phyloP scores from a whole-genome alignment of 768 basidiomycete genomes.

The Amylocystis lapponica region DNA sequence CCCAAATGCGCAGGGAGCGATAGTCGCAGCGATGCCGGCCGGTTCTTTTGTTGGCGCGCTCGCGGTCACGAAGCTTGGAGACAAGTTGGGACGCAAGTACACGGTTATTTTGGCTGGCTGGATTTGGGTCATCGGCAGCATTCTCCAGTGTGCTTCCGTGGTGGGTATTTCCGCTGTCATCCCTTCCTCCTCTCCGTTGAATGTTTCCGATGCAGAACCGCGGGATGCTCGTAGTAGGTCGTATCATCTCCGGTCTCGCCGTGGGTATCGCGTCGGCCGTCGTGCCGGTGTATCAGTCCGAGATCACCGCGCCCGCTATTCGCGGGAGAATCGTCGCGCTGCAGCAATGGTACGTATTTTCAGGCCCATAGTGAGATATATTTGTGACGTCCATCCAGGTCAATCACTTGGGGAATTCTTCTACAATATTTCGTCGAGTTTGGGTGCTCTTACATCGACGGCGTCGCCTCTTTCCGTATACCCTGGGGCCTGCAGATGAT shows the following conservation, averaged over 20 bases:
- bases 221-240: constrained; percentile 57
- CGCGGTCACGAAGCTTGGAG: constrained; percentile 56
- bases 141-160: constrained; percentile 60
- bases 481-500: constrained; percentile 80
- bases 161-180: constrained; percentile 21
- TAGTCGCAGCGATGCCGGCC: constrained; percentile 76
- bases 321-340: constrained; percentile 72
- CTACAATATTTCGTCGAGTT: constrained; percentile 74
- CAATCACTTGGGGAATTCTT: constrained; percentile 75
- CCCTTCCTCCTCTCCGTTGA: constrained; percentile 3
- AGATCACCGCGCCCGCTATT: constrained; percentile 65
- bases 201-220: constrained; percentile 40
- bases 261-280: constrained; percentile 62
- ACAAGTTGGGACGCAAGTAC: constrained; percentile 58
- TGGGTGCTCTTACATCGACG: constrained; percentile 68
- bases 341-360: constrained; percentile 65
- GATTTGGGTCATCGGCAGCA: constrained; percentile 68
- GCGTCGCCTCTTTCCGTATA: constrained; percentile 69
- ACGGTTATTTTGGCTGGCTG: constrained; percentile 61
- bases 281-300: constrained; percentile 72
- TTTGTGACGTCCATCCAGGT: constrained; percentile 8
- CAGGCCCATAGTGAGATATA: too few species aligned
- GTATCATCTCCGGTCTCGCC: constrained; percentile 58
- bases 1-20: constrained; percentile 59
- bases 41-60: constrained; percentile 67